phyloP scores from a whole-genome alignment of 805 yeast genomes.

The Dipodascus geniculatus region DNA sequence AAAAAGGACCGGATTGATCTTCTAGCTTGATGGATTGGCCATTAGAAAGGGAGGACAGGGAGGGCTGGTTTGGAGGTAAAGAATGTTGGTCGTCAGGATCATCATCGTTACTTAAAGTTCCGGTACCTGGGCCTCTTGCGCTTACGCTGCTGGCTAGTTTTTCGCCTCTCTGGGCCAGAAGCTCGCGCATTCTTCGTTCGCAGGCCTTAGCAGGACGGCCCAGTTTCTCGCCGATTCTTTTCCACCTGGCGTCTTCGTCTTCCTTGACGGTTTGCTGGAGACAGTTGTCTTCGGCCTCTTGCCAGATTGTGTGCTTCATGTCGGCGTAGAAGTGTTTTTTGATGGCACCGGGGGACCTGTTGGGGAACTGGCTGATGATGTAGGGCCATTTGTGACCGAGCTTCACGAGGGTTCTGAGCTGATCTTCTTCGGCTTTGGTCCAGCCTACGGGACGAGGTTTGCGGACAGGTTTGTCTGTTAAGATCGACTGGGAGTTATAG shows the following conservation, averaged over 20 bases:
- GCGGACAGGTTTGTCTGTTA: background rate
- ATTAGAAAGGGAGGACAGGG: too few species aligned
- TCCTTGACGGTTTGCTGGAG: constrained; percentile 15
- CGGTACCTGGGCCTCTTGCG: background rate
- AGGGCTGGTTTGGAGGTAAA: too few species aligned
- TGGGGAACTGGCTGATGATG: constrained; percentile 19
- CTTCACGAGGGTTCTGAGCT: constrained; percentile 16
- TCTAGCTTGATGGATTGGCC: background rate
- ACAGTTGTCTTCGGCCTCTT: constrained; percentile 16
- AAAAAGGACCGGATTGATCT: too few species aligned
- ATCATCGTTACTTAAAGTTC: background rate
- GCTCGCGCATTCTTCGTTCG: constrained; percentile 16
- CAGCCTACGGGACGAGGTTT: constrained; percentile 11
- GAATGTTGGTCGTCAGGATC: background rate
- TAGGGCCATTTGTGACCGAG: constrained; percentile 19
- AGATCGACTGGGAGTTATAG: background rate
- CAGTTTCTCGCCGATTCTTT: constrained; percentile 16
- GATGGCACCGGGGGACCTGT: constrained; percentile 22
- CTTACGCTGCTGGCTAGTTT: background rate
- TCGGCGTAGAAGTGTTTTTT: constrained; percentile 24
- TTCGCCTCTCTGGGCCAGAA: constrained; percentile 1
- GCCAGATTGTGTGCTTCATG: constrained; percentile 20
- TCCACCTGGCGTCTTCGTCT: constrained; percentile 19
- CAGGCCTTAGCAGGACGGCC: constrained; percentile 20
- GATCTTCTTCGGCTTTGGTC: constrained; percentile 12